A percentile compares a stretch with the other conserved stretches of the same genome.
Conservation (phyloP, 2,329 filamentous ascomycete species). For the Fusarium illudens region DNA sequence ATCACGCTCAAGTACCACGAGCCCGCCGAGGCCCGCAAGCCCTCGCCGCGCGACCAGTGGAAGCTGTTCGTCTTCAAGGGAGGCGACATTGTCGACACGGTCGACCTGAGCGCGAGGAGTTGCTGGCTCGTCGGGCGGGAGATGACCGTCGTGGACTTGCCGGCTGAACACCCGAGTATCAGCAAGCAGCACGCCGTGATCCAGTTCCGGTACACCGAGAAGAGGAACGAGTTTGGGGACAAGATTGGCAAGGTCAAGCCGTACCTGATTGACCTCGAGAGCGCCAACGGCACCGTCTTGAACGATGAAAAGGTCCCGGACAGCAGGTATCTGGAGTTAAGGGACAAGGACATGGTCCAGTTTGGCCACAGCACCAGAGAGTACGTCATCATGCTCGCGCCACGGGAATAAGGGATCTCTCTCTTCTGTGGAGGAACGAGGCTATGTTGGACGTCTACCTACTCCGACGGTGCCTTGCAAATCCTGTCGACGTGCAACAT, state of each 20-base stretch:
- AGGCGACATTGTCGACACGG: slow-evolving; percentile 79
- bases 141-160: slow-evolving; percentile 79
- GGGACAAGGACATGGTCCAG: slow-evolving; percentile 86
- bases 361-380: slow-evolving; percentile 91
- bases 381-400: slow-evolving; percentile 90
- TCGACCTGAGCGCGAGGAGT: slow-evolving; percentile 77
- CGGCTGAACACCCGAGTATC: slow-evolving; percentile 88
- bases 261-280: slow-evolving; percentile 93
- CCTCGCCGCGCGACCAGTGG: slow-evolving; percentile 81
- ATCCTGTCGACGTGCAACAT: neutral
- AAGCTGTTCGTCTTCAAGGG: slow-evolving; percentile 94
- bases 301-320: slow-evolving; percentile 78
- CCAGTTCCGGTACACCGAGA: slow-evolving; percentile 88
- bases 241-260: slow-evolving; percentile 80
- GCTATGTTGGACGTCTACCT: neutral
- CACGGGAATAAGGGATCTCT: slow-evolving; percentile 49
- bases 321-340: slow-evolving; percentile 84
- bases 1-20: slow-evolving; percentile 96
- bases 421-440: neutral
- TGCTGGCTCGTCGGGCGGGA: slow-evolving; percentile 94
- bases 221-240: slow-evolving; percentile 87
- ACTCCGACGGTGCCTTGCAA: neutral
- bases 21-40: slow-evolving; percentile 90
- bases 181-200: slow-evolving; percentile 96
- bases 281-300: slow-evolving; percentile 86